Evolutionary conservation across 768 basidiomycete genomes (phyloP), one percentile per base, ranked within the genome.

Genomic region (Crepidotus variabilis): DNA sequence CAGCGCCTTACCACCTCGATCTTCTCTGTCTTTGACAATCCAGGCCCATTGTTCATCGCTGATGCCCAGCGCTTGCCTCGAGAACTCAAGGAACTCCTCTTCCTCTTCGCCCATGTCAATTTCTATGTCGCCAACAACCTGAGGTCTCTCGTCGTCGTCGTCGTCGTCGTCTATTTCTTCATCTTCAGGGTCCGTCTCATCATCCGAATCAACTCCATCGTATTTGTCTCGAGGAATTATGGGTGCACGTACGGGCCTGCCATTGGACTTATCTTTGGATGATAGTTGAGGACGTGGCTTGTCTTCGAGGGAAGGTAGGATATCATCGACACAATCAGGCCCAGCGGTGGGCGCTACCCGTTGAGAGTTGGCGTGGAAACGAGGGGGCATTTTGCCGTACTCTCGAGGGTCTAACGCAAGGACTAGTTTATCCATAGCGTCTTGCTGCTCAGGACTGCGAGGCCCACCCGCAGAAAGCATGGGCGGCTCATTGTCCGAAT

Each of bases 51-150:
- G 88, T n/a, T 85, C 85, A 60, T 94, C 88, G 45, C 79, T 82
- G 59, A 99, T 89, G 1, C 97, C 97, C 34, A 98, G 74, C 4
- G 90, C 84, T 63, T 98, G 92, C 47, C 93, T 84, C 11, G 97
- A 90, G 70, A 99, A 99, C 71, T 93, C 90, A 28, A 99, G 72
- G 61, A 98, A 99, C 62, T 97, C 96, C 63, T 90, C 93, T 71
- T 92, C 84, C 71, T 99, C 97, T 63, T 92, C 88, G 0, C 78
- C 83, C 93, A 98, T 96, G 61, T 97, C 88, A 33, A 94, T 79
- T 63, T 94, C 94, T 2, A 93, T 72, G 20, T 94, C 90, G 14
- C 87, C 91, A 1, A 91, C 85, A 2, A 95, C 79, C 63, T 89
- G 86, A 0, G 93, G 92, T n/a, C 75, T 75, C 50, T 94, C 92